Conservation (phyloP, 1,284 basidiomycete genomes). For the Apiotrichum veenhuisii region DNA sequence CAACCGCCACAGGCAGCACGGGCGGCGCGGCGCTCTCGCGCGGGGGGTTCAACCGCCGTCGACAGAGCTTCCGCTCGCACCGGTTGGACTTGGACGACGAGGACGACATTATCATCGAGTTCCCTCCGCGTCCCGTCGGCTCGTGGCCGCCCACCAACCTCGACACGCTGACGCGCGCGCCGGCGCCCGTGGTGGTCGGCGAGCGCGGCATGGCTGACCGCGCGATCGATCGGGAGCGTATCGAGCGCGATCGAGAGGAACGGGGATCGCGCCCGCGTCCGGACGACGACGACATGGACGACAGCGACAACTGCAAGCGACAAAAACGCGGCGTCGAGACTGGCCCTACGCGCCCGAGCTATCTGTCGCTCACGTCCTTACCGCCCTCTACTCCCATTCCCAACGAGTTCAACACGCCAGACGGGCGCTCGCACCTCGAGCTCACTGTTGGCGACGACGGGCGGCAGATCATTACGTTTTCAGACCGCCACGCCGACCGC, state of each 20-base stretch:
- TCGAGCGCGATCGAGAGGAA: not conserved
- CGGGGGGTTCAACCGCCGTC: constrained; percentile 20
- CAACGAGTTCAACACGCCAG: constrained; percentile 7
- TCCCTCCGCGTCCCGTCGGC: not conserved
- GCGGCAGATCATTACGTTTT: constrained; percentile 35
- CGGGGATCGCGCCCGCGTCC: constrained; percentile 1
- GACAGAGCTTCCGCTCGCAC: constrained; percentile 8
- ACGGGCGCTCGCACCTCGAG: constrained; percentile 8
- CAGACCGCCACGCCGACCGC: constrained; percentile 50
- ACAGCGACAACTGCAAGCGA: constrained; percentile 2
- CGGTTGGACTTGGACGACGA: not conserved
- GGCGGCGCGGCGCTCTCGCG: constrained; percentile 13
- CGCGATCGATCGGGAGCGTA: no score
- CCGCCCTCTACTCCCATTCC: constrained; percentile 9
- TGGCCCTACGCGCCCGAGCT: constrained; percentile 2
- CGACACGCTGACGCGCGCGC: not conserved
- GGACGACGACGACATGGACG: constrained; percentile 2
- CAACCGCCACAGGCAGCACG: not conserved
- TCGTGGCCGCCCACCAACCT: constrained; percentile 3
- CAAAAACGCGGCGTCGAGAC: not conserved
- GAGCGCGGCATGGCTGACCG: not conserved
- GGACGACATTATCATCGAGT: not conserved
- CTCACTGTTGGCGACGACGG: not conserved
- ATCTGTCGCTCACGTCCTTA: constrained; percentile 53
- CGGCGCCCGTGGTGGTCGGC: constrained; percentile 1